These are phyloP conservation scores for Chlorella variabilis DNA, from an alignment of 163 green algal genomes.

Conservation along the genomic window DNA sequence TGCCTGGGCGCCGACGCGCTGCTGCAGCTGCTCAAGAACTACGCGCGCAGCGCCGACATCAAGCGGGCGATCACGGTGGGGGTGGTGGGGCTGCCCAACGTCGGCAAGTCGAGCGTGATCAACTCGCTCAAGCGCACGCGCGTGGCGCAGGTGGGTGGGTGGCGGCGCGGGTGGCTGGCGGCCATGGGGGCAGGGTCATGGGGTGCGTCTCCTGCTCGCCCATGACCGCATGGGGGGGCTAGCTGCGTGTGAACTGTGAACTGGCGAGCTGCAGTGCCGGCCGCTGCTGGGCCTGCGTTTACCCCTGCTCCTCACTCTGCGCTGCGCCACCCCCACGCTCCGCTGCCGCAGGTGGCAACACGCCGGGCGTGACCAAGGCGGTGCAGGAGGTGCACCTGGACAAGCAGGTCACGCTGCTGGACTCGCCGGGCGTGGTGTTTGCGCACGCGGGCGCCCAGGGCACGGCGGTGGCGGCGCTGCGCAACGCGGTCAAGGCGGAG, in stretches of 20 bases:
- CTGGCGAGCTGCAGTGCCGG: too few relatives aligned
- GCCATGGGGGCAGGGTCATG: too few relatives aligned
- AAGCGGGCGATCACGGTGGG: slow-evolving; percentile 96
- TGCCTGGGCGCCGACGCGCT: slow-evolving; percentile 83
- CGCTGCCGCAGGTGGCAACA: slow-evolving; percentile 74
- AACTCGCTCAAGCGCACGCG: slow-evolving; percentile 97
- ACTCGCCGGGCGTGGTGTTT: slow-evolving; percentile 95
- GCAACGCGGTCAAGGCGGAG: slow-evolving; percentile 94
- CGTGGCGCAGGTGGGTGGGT: slow-evolving; percentile 75
- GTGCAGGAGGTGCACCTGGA: slow-evolving; percentile 96
- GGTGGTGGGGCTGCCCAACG: slow-evolving; percentile 97
- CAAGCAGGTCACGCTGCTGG: slow-evolving; percentile 93
- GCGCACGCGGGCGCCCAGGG: slow-evolving; percentile 60
- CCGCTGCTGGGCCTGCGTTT: too few relatives aligned
- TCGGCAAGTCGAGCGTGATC: slow-evolving; percentile 97
- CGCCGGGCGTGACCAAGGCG: slow-evolving; percentile 85
- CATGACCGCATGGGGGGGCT: too few relatives aligned
- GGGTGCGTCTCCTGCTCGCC: too few relatives aligned
- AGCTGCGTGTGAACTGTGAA: too few relatives aligned
- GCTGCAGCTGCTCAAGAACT: slow-evolving; percentile 98
- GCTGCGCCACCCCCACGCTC: not conserved
- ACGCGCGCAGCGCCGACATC: slow-evolving; percentile 68
- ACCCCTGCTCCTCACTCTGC: too few relatives aligned
- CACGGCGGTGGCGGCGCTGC: slow-evolving; percentile 77
- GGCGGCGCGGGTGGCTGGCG: too few relatives aligned